Base-by-base conservation (phyloP, 1,139 yeast species). In the Candida glucosophila region DNA sequence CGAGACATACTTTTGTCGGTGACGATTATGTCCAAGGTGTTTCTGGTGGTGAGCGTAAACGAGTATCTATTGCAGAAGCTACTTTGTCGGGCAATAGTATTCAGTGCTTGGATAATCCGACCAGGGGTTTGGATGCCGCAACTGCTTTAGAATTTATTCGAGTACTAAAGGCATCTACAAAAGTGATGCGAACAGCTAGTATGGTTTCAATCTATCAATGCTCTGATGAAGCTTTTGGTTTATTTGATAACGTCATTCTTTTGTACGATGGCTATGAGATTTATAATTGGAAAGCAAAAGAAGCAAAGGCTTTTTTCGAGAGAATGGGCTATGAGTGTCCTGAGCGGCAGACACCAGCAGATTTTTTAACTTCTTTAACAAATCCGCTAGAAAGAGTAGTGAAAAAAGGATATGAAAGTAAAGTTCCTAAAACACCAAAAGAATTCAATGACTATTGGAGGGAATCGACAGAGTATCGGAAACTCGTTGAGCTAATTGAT, bases 41-140 rank as follows among this genome's bases (percentile, higher is more conserved):
- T 15, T 71, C 77, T 28, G 79, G 79, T 40, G 79, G 79, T 51
- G 77, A 73, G 47, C 53, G 78, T 35, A 73, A 73, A 51, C 63
- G 79, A 48, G 78, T 73, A 13, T 69, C 77, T 3, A 59, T 73
- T 34, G 77, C 74, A 15, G 82, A 74, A 49, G 78, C 77, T 5
- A 53, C 71, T 40, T 72, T 77, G 12, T 63, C 72, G 47, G 56
- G 69, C 27, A 78, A 73, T 13, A 56, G 71, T 11, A 52, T 77
- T 24, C 73, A 73, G 41, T 70, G 77, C 44, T 77, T 81, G 80
- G 85, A 77, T 57, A 77, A 77, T 42, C 77, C 82, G n/a, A 77
- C 85, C n/a, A 63, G 83, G 51, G 85, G 85, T 45, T 58, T 77
- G 33, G 85, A 77, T 55, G 76, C 85, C 13, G 73, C 82, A 6